A percentile compares a stretch with the other conserved stretches of the same genome.
Conservation (phyloP, 1,139 yeast species). For the Taiozyma onychis region DNA sequence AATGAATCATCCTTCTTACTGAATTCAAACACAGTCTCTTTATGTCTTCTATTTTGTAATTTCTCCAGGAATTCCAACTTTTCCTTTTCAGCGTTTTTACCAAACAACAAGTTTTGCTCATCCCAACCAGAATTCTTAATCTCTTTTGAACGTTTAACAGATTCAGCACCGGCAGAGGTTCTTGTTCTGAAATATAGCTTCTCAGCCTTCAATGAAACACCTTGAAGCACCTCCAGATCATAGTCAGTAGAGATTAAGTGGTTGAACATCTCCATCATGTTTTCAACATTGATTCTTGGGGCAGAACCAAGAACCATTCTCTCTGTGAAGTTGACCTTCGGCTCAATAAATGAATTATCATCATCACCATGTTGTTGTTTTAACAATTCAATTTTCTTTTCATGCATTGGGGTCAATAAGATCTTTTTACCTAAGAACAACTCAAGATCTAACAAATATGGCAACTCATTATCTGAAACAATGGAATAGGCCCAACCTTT, state of each 20-base stretch:
- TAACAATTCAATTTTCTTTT: slow-evolving; percentile 49
- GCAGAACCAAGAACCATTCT: slow-evolving; percentile 79
- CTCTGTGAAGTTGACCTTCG: slow-evolving; percentile 65
- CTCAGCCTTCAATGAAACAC: slow-evolving; percentile 84
- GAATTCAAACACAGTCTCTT: slow-evolving; percentile 94
- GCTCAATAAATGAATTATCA: slow-evolving; percentile 34
- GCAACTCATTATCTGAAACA: slow-evolving; percentile 78
- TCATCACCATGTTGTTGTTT: slow-evolving; percentile 30
- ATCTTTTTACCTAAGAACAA: slow-evolving; percentile 83
- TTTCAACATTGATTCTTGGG: slow-evolving; percentile 71
- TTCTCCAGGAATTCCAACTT: slow-evolving; percentile 68
- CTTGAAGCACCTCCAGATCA: slow-evolving; percentile 60
- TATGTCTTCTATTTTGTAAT: slow-evolving; percentile 58
- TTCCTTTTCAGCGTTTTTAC: slow-evolving; percentile 65
- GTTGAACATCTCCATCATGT: slow-evolving; percentile 66
- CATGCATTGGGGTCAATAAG: slow-evolving; percentile 63
- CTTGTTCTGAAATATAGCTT: slow-evolving; percentile 81
- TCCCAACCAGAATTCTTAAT: slow-evolving; percentile 83
- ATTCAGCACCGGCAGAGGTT: slow-evolving; percentile 79
- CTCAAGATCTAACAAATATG: slow-evolving; percentile 87
- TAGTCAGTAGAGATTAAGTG: slow-evolving; percentile 57
- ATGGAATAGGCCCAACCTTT: slow-evolving; percentile 97
- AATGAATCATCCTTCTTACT: slow-evolving; percentile 63
- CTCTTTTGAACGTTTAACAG: slow-evolving; percentile 80
- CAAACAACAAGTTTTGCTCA: slow-evolving; percentile 74